These are phyloP conservation scores for Drechslera avenae DNA, from an alignment of 2,329 filamentous ascomycete species.

Conservation along the genomic window DNA sequence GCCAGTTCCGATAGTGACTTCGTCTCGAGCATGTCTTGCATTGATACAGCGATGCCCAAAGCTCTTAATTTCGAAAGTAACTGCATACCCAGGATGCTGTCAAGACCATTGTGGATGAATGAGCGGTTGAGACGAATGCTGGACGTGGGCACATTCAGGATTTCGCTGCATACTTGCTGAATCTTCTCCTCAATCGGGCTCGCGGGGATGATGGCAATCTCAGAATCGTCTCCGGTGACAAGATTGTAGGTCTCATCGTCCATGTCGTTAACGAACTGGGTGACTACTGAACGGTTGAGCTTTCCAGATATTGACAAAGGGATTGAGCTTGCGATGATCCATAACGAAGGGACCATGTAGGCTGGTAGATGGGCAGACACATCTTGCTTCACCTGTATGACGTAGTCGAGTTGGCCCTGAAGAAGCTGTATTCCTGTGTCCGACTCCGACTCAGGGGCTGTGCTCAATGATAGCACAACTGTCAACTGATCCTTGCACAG, in stretches of 20 bases:
- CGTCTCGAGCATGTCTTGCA: background rate
- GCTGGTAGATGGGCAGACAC: conserved; percentile 22
- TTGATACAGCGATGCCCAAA: background rate
- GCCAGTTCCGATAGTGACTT: background rate
- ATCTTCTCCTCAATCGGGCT: background rate
- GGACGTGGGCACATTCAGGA: background rate
- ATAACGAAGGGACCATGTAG: conserved; percentile 32
- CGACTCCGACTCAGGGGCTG: background rate
- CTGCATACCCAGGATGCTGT: conserved; percentile 1
- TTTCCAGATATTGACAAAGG: conserved; percentile 29
- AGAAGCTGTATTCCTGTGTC: background rate
- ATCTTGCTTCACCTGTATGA: conserved; percentile 8
- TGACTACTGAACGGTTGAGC: conserved; percentile 20
- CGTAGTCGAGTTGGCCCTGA: conserved; percentile 24
- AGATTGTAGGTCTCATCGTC: conserved; percentile 16
- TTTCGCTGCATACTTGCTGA: background rate
- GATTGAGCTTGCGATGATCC: conserved; percentile 17
- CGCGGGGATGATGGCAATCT: background rate
- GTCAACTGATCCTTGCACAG: background rate
- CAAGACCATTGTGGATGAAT: conserved; percentile 1
- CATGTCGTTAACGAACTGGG: conserved; percentile 23
- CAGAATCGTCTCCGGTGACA: background rate
- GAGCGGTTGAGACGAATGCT: background rate
- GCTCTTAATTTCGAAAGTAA: background rate
- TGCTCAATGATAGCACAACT: background rate